Base-by-base conservation (phyloP, 352 stramenopile genomes). In the Elongisporangium undulatum region DNA sequence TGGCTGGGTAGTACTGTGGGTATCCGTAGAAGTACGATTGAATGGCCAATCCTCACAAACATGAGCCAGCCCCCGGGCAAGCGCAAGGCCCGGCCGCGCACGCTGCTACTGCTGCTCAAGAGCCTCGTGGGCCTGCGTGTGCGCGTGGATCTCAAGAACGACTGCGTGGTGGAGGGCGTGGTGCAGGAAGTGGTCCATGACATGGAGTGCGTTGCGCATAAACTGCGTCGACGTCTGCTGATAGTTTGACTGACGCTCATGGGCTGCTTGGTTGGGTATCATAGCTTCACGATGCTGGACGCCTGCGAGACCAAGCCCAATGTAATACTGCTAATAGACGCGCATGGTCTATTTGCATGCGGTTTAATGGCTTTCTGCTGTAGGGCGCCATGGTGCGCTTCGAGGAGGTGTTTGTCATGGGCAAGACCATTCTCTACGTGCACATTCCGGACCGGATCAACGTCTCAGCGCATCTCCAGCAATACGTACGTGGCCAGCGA, bases 401-500 rank as follows among this genome's bases (percentile, higher is more conserved):
- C 51, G 87, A 95, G 49, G 87, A 95, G 49, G 79, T 95, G 19
- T 95, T 94, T 29, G 83, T 95, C 56, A 95, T 95, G 84, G 87
- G 87, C 54, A 85, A 85, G 48, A 94, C 81, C 13, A 77, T 95
- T 54, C 66, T 95, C 12, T 95, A 86, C 61, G 87, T 95, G 19
- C 84, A 95, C 67, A 94, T 95, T 26, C 87, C 87, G 4, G 83
- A 95, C 65, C 77, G 81, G 15, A 90, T 94, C 71, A 90, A 92
- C 70, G 79, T 94, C 63, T 77, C 78, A 22, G 74, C 83, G 55
- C 82, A 91, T 50, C 78, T 92, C 24, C 76, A 85, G 57, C 77
- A 94, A 78, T 92, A 93, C 51, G 83, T 92, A 65, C 50, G 74
- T 73, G 7, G 17, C 45, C 19, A 58, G 20, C 10, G 6, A 45